Evolutionary conservation across 495 filamentous ascomycete species (phyloP).

Genomic region (Talaromyces proteolyticus): DNA sequence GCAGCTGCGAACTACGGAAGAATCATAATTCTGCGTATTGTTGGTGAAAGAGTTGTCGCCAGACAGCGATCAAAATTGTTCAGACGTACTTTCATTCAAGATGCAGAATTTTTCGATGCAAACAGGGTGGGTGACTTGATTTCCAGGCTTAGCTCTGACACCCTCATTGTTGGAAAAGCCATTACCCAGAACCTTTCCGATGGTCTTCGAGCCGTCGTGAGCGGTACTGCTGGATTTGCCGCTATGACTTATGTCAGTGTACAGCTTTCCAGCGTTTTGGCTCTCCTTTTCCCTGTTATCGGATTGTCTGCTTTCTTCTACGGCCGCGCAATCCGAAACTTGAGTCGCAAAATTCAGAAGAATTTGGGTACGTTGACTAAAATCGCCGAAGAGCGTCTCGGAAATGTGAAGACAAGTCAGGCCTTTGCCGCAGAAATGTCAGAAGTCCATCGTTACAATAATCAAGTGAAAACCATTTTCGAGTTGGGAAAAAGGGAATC

Average conservation of each 20-base stretch:
- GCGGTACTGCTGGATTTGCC: constrained; percentile 78
- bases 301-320: constrained; percentile 90
- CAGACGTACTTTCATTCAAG: constrained; percentile 82
- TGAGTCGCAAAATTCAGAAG: constrained; percentile 87
- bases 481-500: constrained; percentile 79
- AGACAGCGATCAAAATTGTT: constrained; percentile 85
- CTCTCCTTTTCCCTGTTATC: constrained; percentile 83
- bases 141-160: constrained; percentile 90
- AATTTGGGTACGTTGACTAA: constrained; percentile 89
- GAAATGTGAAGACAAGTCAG: constrained; percentile 92
- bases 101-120: constrained; percentile 98
- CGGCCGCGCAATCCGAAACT: constrained; percentile 75
- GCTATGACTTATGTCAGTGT: constrained; percentile 91
- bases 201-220: constrained; percentile 81
- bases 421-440: constrained; percentile 90
- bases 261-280: constrained; percentile 81
- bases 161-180: constrained; percentile 94
- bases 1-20: constrained; percentile 89
- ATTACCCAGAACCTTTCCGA: constrained; percentile 97
- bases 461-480: constrained; percentile 87
- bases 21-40: constrained; percentile 89
- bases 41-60: constrained; percentile 90
- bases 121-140: constrained; percentile 96
- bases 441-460: constrained; percentile 87
- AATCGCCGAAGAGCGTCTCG: constrained; percentile 91